These are phyloP conservation scores for Kewa caespitosa DNA, from an alignment of 179 eudicot species.

Conservation along the genomic window DNA sequence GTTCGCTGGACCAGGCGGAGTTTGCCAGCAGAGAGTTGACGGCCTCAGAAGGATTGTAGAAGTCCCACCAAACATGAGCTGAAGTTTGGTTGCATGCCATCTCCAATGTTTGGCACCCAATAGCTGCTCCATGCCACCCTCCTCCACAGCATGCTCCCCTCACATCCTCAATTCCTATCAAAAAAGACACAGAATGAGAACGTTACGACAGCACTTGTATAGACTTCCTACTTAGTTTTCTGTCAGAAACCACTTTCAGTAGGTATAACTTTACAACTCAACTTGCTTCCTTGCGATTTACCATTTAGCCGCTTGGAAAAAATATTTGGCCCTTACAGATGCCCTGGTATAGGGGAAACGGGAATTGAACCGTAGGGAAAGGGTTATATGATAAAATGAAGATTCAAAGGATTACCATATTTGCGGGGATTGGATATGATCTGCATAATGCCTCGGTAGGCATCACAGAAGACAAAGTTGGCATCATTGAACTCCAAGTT, in stretches of 20 bases:
- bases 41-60: slow-evolving; percentile 51
- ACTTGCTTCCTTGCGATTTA: too few relatives aligned
- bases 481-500: slow-evolving; percentile 43
- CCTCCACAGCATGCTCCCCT: slow-evolving; percentile 60
- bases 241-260: too few relatives aligned
- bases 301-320: too few relatives aligned
- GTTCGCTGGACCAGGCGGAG: slow-evolving; percentile 52
- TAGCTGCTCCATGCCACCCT: slow-evolving; percentile 44
- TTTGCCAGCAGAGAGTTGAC: slow-evolving; percentile 57
- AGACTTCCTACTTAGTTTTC: too few relatives aligned
- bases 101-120: slow-evolving; percentile 41
- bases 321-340: too few relatives aligned
- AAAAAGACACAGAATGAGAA: too few relatives aligned
- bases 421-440: slow-evolving; percentile 36
- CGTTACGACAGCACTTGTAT: too few relatives aligned
- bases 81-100: slow-evolving; percentile 45
- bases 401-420: slow-evolving; percentile 36
- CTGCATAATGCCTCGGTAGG: slow-evolving; percentile 50
- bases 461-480: slow-evolving; percentile 56
- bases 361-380: too few relatives aligned
- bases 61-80: slow-evolving; percentile 61
- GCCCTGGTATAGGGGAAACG: too few relatives aligned
- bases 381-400: neutral
- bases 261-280: too few relatives aligned
- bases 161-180: slow-evolving; percentile 47